Base-by-base conservation (phyloP, 768 basidiomycete species). In the Cyclocybe cylindracea region DNA sequence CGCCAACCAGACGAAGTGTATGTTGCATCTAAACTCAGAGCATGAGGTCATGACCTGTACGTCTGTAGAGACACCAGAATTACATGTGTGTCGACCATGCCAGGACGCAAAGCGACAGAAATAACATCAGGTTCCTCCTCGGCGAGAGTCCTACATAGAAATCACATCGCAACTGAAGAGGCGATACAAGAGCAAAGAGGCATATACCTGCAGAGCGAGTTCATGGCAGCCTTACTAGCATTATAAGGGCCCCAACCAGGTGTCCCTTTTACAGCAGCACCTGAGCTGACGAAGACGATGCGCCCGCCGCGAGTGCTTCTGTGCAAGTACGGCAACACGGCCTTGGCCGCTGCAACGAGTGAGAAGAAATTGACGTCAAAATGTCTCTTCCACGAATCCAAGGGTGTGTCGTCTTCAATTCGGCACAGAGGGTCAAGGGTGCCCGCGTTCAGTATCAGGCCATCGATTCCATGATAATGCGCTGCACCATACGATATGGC, bases 341-440 rank as follows among this genome's bases (percentile, higher is more conserved):
- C 76, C 58, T 86, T 79, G 32, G 94, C 61, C 18, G 89, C 80
- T 33, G 83, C 79, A 40, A 96, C 72, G 14, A 91, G 76, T 1
- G 93, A 91, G 72, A 93, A 91, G 69, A 96, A 87, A 68, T 95
- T 96, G 70, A 91, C 76, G 58, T 94, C 87, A 64, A 96, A 92
- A 61, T 85, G 79, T 18, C 65, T 60, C 62, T 81, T 86, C 91
- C 90, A 92, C 16, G 71, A 69, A 47, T 81, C 75, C 36, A 87
- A 56, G 11, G 78, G 66, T 7, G 77, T 74, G 34, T 73, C 69
- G 41, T 81, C 78, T 11, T 68, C 76, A 46, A 89, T 79, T 36
- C 75, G 77, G 50, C 83, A 79, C 18, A 94, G 59, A 13, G 92
- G 91, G 38, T 86, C 83, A 18, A 94, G 68, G 0, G 78, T 81